phyloP scores from a whole-genome alignment of 495 filamentous ascomycete species.

The Penicillium psychrofluorescens region DNA sequence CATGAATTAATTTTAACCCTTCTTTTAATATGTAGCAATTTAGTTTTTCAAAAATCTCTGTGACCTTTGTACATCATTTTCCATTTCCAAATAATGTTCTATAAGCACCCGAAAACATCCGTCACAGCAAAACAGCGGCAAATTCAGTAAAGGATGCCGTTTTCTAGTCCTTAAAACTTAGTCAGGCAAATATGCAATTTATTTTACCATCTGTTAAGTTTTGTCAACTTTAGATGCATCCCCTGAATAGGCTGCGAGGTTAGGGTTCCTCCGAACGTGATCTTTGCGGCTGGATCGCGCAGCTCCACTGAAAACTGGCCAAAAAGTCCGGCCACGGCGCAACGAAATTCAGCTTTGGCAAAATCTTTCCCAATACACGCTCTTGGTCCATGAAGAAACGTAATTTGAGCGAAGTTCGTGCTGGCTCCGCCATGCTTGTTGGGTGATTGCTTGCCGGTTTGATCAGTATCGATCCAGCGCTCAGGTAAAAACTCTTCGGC shows the following conservation, averaged over 20 bases:
- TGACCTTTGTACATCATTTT: too few species aligned
- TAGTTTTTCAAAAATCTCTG: too few species aligned
- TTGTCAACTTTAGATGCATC: constrained; percentile 51
- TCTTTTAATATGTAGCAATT: too few species aligned
- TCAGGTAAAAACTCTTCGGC: constrained; percentile 37
- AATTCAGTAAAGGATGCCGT: too few species aligned
- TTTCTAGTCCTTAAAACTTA: too few species aligned
- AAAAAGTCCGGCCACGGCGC: constrained; percentile 28
- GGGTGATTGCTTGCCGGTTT: constrained; percentile 13
- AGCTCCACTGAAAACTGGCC: constrained; percentile 43
- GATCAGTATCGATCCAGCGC: constrained; percentile 42
- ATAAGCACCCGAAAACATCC: too few species aligned
- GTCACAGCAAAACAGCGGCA: too few species aligned
- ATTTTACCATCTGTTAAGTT: constrained; percentile 56
- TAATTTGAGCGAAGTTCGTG: constrained; percentile 41
- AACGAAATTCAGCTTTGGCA: constrained; percentile 32
- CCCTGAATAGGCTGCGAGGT: constrained; percentile 61
- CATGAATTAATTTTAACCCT: too few species aligned
- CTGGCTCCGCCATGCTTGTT: constrained; percentile 33
- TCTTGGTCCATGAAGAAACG: constrained; percentile 42
- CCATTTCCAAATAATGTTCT: too few species aligned
- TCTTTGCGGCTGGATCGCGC: constrained; percentile 50
- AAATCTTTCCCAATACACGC: constrained; percentile 45
- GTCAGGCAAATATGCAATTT: background rate
- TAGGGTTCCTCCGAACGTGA: constrained; percentile 53